Base-by-base conservation (phyloP, 208 protist genomes). In the Leishmania tarentolae region DNA sequence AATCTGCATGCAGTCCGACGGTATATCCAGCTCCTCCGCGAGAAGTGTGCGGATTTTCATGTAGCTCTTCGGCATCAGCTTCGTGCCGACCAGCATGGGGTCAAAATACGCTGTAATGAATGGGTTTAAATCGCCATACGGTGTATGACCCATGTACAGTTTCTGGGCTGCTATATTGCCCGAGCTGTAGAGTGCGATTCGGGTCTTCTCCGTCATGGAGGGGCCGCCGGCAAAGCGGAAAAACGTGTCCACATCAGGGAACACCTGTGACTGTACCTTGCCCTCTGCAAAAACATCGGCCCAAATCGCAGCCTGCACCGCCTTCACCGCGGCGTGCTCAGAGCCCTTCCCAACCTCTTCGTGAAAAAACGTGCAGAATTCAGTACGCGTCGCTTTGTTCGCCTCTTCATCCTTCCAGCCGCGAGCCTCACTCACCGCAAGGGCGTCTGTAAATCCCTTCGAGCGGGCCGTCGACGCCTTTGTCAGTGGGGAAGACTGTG, bases 51-150 rank as follows among this genome's bases (percentile, higher is more conserved):
- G 74, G 47, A 98, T 96, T 17, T 86, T 91, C 37, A 47, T 52
- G 83, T 98, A 98, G 66, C 86, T 94, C 40, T 52, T 72, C 31
- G 89, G 75, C 31, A 87, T 83, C n/a, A 92, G 53, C 82, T 95
- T 95, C 21, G 83, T 82, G 8, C 96, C 96, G 11, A 92, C 91
- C 13, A 74, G 89, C 3, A 73, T 89, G 6, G 93, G 90, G 73
- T 99, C 97, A 31, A 96, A 92, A 87, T 97, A 93, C 17, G 86
- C 92, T n/a, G 69, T 47, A 19, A 98, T 83, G 71, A 89, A 90
- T 9, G 90, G 86, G 8, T 89, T 83, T 13, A 98, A 68, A 69
- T 98, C 88, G 11, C 96, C 97, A 50, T 90, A 53, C 11, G 37
- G 46, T 15, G 91, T 91, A 84, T 96, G 40, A 6, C 71, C 65